Base-by-base conservation (phyloP, 257 asterid genomes). In the Solanum pimpinellifolium region DNA sequence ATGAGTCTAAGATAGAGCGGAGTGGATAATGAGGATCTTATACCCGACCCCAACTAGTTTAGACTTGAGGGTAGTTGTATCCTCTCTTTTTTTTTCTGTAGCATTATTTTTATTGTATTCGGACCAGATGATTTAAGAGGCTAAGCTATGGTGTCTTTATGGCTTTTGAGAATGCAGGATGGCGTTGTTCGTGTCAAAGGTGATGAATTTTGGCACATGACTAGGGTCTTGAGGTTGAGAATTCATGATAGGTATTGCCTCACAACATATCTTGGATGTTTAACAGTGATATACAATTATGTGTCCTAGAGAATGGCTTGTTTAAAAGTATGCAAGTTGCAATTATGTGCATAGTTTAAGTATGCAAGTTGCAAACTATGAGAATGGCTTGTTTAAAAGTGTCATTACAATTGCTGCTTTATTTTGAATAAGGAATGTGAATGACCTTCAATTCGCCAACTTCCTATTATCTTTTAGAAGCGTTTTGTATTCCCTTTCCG, bases 171-270 rank as follows among this genome's bases (percentile, higher is more conserved):
- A 23, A 87, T 91, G 89, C 92, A 97, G 99, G 99, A 98, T 86
- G 94, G 93, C 76, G 73, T 91, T 88, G 98, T 97, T 62, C 97
- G 94, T 37, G 93, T 97, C 83, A 89, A 93, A 89, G 99, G 99
- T 56, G 99, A 97, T 76, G 99, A 97, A 83, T 95, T 93, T 93
- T 96, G 98, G 98, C 99, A 97, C 91, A 96, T 95, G 97, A 94
- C 96, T 8, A 97, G 91, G 91, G 99, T 97, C 88, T 90, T 97
- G 65, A 89, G 99, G 85, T 90, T 97, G 85, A 92, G 90, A 87
- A 77, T 92, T 41, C 77, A 96, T 66, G 99, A 95, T 87, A 97
- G 98, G 99, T 96, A 93, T 66, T 37, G 65, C 49, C 75, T 62
- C 2, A 27, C 44, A 39, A 23, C 60, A 23, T 83, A 60, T 60